Base-by-base conservation (phyloP, 129 eudicot species). In the Erigeron canadensis region DNA sequence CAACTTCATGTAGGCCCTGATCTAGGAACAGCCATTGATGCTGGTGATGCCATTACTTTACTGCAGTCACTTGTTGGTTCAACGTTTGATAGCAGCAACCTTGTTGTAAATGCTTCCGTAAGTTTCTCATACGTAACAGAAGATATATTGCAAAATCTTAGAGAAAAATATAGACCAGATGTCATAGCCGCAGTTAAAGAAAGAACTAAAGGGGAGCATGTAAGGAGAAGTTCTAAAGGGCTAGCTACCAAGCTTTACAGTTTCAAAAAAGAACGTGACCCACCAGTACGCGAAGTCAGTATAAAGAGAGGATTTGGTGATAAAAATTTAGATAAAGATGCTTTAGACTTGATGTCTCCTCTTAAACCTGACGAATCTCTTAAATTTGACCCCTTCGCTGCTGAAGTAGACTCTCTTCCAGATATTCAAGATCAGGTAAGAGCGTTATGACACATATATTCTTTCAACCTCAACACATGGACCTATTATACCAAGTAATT, bases 61-160 rank as follows among this genome's bases (percentile, higher is more conserved):
- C 69, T 95, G 57, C 99, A 95, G 72, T 82, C 97, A 59, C 94
- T 95, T 41, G 79, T 84, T 55, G 91, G 97, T 39, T 95, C 97
- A 19, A 95, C 96, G 19, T 95, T 95, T 73, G 99, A 95, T 74
- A 90, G 99, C 84, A 88, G 97, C 86, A 91, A 90, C 59, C 93
- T 95, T 67, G 91, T 95, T 50, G 83, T 95, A 65, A 95, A 96
- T 77, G 99, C 99, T 69, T 95, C 97, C 85, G 71, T 95, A 86
- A 94, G 97, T 77, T 90, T 82, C 77, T 76, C 84, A n/a, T 65
- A 67, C 45, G 84, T 90, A 65, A 90, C 93, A 21, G 89, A 95
- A 75, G 88, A 85, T 55, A 83, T 80, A 65, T 65, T 95, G 74
- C 85, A 88, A 72, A 58, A 70, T 56, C 81, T 90, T 54, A 83